These are phyloP conservation scores for Saccharomycopsis hybrid DNA, from an alignment of 1,139 yeast genomes.

Conservation along the genomic window DNA sequence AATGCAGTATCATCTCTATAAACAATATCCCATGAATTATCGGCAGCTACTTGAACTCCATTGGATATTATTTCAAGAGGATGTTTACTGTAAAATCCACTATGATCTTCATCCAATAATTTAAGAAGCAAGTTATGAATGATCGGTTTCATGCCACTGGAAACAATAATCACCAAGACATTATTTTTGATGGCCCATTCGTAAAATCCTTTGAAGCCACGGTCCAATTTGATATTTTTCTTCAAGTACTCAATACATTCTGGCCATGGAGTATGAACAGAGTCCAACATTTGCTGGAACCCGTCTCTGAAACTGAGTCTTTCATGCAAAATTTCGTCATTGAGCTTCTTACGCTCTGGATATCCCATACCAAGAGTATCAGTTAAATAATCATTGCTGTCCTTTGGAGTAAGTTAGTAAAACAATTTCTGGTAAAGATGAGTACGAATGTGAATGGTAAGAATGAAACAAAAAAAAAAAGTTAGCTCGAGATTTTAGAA, in stretches of 20 bases:
- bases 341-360: constrained; percentile 57
- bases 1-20: constrained; percentile 80
- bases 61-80: constrained; percentile 75
- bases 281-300: constrained; percentile 75
- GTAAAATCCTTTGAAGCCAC: constrained; percentile 81
- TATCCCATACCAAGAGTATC: constrained; percentile 85
- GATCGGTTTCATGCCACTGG: constrained; percentile 91
- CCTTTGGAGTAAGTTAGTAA: no score
- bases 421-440: no score
- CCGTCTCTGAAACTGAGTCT: constrained; percentile 70
- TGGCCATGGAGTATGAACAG: constrained; percentile 70
- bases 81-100: constrained; percentile 29
- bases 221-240: constrained; percentile 66
- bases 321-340: constrained; percentile 69
- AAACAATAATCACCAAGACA: constrained; percentile 74
- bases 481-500: no score
- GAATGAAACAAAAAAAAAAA: no score
- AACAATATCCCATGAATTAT: constrained; percentile 66
- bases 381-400: constrained; percentile 86
- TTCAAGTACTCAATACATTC: constrained; percentile 69
- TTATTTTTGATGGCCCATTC: constrained; percentile 66
- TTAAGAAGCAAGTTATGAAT: constrained; percentile 68
- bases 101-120: constrained; percentile 75
- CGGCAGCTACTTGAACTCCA: constrained; percentile 39
- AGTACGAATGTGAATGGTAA: no score